A percentile compares a stretch with the other conserved stretches of the same genome.
Evolutionary conservation across 176 grass and related monocot species (phyloP).

Genomic region (Elaeis guineensis): DNA sequence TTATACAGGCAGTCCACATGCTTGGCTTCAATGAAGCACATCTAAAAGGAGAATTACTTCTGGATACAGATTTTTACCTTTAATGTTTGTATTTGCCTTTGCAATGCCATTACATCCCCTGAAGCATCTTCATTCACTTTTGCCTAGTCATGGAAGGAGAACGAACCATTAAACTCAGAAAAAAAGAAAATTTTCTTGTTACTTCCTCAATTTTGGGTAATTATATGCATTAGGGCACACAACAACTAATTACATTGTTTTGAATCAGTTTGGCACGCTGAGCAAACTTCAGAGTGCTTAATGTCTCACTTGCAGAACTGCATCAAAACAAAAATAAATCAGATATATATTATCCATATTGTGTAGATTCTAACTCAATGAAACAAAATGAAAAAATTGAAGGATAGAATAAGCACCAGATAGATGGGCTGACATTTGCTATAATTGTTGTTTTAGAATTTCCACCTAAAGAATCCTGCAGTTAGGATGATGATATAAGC

Average conservation of each 20-base stretch:
- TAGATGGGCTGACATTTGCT: constrained; percentile 86
- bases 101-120: constrained; percentile 77
- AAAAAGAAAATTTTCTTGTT: background rate
- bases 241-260: constrained; percentile 65
- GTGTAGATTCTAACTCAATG: background rate
- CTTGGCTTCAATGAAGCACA: background rate
- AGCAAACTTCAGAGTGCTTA: constrained; percentile 97
- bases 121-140: constrained; percentile 92
- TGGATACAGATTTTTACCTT: constrained; percentile 37
- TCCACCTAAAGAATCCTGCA: constrained; percentile 83
- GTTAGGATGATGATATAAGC: constrained; percentile 21
- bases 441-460: constrained; percentile 93
- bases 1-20: background rate
- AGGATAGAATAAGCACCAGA: constrained; percentile 45
- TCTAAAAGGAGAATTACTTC: constrained; percentile 4
- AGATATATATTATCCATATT: constrained; percentile 5
- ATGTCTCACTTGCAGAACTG: constrained; percentile 85
- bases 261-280: constrained; percentile 89
- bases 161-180: background rate
- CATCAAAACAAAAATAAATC: constrained; percentile 23
- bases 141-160: constrained; percentile 47
- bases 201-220: background rate
- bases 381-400: constrained; percentile 21
- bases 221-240: background rate
- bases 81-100: constrained; percentile 73